These are phyloP conservation scores for Penicillium sp. DNA, from an alignment of 2,329 filamentous ascomycete species.

Conservation along the genomic window DNA sequence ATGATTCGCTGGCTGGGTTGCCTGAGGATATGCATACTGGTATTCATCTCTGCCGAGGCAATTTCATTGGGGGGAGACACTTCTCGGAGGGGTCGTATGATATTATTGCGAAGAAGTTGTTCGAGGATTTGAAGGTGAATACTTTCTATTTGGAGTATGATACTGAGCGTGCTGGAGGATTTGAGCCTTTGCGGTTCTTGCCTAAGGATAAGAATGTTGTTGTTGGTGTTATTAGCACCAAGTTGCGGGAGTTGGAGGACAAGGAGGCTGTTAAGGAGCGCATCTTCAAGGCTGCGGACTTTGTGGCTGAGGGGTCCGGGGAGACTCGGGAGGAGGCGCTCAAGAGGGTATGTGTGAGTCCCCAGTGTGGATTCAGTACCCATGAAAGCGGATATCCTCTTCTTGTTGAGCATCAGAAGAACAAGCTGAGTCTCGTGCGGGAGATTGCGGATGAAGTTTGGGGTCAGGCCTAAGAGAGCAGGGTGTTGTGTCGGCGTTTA, in stretches of 20 bases:
- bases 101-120: slow-evolving; percentile 66
- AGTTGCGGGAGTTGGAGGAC: slow-evolving; percentile 63
- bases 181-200: slow-evolving; percentile 63
- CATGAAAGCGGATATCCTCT: slow-evolving; percentile 73
- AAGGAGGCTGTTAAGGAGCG: slow-evolving; percentile 63
- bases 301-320: slow-evolving; percentile 67
- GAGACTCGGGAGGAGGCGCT: slow-evolving; percentile 68
- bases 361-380: slow-evolving; percentile 73
- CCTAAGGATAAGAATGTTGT: slow-evolving; percentile 65
- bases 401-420: slow-evolving; percentile 68
- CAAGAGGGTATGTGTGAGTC: slow-evolving; percentile 66
- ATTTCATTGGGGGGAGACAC: slow-evolving; percentile 66
- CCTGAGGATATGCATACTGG: slow-evolving; percentile 73
- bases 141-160: slow-evolving; percentile 73
- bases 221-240: slow-evolving; percentile 64
- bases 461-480: slow-evolving; percentile 32
- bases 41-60: slow-evolving; percentile 70
- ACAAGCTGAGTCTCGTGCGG: slow-evolving; percentile 70
- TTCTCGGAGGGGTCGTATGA: slow-evolving; percentile 69
- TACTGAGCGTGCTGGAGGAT: slow-evolving; percentile 64
- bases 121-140: slow-evolving; percentile 62
- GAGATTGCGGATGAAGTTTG: slow-evolving; percentile 73
- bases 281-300: slow-evolving; percentile 63
- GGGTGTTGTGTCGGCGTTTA: slow-evolving; percentile 5
- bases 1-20: slow-evolving; percentile 64